Conservation (phyloP, 2,329 filamentous ascomycete species). For the Pleoardoris graminearum region DNA sequence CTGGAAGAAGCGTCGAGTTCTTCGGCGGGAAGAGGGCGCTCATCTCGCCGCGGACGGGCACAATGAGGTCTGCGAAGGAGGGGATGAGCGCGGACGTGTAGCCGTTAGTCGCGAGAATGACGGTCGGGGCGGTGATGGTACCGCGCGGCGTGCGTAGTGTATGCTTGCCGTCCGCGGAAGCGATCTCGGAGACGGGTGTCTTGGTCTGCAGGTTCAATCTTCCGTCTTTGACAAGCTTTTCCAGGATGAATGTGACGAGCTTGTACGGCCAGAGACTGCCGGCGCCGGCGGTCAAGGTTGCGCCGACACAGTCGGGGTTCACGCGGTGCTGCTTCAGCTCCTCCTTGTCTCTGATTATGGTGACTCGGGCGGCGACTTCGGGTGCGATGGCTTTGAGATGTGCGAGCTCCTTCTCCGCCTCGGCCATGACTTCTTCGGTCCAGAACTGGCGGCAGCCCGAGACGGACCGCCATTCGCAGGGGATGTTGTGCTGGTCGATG, state of each 20-base stretch:
- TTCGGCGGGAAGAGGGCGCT: conserved; percentile 64
- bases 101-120: conserved; percentile 81
- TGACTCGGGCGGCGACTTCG: conserved; percentile 56
- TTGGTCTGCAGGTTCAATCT: conserved; percentile 74
- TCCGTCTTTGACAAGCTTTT: conserved; percentile 56
- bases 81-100: conserved; percentile 80
- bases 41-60: conserved; percentile 77
- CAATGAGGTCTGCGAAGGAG: conserved; percentile 68
- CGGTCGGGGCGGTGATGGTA: conserved; percentile 61
- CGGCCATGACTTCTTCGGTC: conserved; percentile 57
- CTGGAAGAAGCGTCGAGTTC: conserved; percentile 50
- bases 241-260: conserved; percentile 72
- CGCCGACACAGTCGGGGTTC: conserved; percentile 58
- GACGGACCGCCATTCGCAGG: conserved; percentile 70
- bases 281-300: conserved; percentile 66
- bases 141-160: conserved; percentile 70
- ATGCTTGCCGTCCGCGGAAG: conserved; percentile 52
- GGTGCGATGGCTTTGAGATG: conserved; percentile 58
- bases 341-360: conserved; percentile 45
- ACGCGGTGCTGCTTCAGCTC: conserved; percentile 57
- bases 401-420: conserved; percentile 56
- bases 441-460: conserved; percentile 68
- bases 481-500: conserved; percentile 60
- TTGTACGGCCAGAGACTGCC: conserved; percentile 84
- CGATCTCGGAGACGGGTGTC: conserved; percentile 61